phyloP scores from a whole-genome alignment of 495 filamentous ascomycete genomes.

The Podospora australis region DNA sequence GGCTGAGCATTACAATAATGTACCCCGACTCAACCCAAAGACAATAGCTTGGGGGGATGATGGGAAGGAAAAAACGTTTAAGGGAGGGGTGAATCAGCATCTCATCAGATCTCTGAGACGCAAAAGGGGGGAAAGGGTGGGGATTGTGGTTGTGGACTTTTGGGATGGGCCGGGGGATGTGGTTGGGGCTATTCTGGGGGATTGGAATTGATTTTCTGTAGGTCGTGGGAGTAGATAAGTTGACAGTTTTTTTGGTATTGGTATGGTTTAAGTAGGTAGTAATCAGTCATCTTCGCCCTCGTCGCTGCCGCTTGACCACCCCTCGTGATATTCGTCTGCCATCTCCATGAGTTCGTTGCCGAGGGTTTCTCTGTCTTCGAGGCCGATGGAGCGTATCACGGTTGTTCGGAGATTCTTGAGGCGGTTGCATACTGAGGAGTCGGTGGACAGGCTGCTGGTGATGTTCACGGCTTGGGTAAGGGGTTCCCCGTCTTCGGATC shows the following conservation, averaged over 20 bases:
- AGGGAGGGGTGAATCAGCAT: neutral
- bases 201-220: neutral
- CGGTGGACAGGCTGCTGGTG: slow-evolving; percentile 63
- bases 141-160: slow-evolving; percentile 53
- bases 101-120: slow-evolving; percentile 9
- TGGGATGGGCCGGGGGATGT: slow-evolving; percentile 38
- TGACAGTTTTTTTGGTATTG: too few relatives aligned
- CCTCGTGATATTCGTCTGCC: slow-evolving; percentile 80
- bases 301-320: slow-evolving; percentile 81
- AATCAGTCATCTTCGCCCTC: slow-evolving; percentile 64
- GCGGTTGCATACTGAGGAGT: slow-evolving; percentile 59
- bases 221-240: too few relatives aligned
- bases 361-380: slow-evolving; percentile 78
- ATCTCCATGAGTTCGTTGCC: slow-evolving; percentile 79
- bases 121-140: slow-evolving; percentile 66
- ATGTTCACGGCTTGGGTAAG: slow-evolving; percentile 46
- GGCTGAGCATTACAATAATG: neutral
- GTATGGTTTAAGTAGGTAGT: too few relatives aligned
- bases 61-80: neutral
- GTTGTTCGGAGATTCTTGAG: slow-evolving; percentile 60
- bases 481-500: slow-evolving; percentile 28
- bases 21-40: neutral
- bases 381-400: slow-evolving; percentile 48
- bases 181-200: neutral
- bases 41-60: neutral